Conservation (phyloP, 1,139 yeast species). For the Diutina catenulata region DNA sequence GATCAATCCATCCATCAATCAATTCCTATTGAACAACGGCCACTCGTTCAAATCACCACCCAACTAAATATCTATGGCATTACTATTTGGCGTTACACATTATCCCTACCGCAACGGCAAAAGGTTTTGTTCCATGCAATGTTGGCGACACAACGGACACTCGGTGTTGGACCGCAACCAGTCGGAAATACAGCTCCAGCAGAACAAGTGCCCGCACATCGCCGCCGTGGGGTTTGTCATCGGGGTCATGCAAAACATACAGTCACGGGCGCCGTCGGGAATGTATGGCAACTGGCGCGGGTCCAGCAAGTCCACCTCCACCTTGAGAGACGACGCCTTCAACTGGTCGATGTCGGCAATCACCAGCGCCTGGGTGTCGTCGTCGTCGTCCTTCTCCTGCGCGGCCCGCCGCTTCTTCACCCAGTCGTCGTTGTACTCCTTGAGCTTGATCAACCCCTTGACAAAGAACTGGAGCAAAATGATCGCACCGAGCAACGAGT, state of each 20-base stretch:
- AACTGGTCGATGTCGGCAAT: conserved; percentile 8
- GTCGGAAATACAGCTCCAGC: conserved; percentile 85
- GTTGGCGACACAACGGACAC: conserved; percentile 85
- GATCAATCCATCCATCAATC: too few relatives aligned
- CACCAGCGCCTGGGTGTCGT: background rate
- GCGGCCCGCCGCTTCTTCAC: conserved; percentile 7
- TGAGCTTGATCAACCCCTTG: conserved; percentile 26
- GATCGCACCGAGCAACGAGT: conserved; percentile 66
- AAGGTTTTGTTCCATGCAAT: conserved; percentile 61
- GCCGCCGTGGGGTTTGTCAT: conserved; percentile 82
- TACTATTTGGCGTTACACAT: too few relatives aligned
- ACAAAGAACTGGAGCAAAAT: conserved; percentile 50
- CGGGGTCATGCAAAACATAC: conserved; percentile 72
- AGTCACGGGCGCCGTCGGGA: conserved; percentile 57
- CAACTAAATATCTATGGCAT: too few relatives aligned
- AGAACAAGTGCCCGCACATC: conserved; percentile 84
- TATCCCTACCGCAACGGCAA: conserved; percentile 55
- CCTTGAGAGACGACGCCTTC: conserved; percentile 7
- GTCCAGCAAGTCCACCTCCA: conserved; percentile 43
- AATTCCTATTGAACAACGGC: too few relatives aligned
- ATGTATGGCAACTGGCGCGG: conserved; percentile 51
- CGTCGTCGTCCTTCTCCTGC: conserved; percentile 8
- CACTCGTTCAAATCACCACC: too few relatives aligned
- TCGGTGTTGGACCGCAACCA: conserved; percentile 87
- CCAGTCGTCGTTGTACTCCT: conserved; percentile 16